Conservation (phyloP, 2,329 filamentous ascomycete species). For the Talaromyces sp. region DNA sequence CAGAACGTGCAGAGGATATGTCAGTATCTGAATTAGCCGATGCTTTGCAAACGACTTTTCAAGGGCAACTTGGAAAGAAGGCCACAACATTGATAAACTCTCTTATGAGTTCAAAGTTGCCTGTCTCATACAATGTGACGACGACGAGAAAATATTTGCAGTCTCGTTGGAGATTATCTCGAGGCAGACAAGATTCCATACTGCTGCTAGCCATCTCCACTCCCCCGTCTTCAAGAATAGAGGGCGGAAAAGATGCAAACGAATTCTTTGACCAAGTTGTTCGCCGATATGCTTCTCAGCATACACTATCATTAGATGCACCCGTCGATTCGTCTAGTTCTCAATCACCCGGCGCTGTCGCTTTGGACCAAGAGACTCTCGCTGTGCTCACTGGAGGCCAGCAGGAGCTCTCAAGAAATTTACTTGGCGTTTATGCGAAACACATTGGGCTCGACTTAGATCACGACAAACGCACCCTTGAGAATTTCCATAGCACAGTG, state of each 20-base stretch:
- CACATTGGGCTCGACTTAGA: constrained; percentile 97
- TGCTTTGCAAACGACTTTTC: constrained; percentile 96
- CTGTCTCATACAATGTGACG: constrained; percentile 98
- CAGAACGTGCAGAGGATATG: constrained; percentile 96
- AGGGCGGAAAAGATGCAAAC: constrained; percentile 84
- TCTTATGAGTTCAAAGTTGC: constrained; percentile 98
- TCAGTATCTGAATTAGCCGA: constrained; percentile 92
- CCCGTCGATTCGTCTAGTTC: neutral
- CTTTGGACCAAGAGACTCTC: neutral
- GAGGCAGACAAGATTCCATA: constrained; percentile 85
- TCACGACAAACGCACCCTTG: constrained; percentile 86
- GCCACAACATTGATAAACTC: constrained; percentile 87
- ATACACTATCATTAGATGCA: neutral
- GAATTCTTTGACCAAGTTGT: constrained; percentile 81
- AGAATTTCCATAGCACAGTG: constrained; percentile 72
- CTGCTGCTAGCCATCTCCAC: constrained; percentile 49
- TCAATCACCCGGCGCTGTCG: neutral
- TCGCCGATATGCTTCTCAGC: constrained; percentile 93
- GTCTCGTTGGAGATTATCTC: constrained; percentile 80
- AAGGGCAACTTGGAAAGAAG: constrained; percentile 95
- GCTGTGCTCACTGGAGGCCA: neutral
- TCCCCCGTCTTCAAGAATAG: constrained; percentile 36
- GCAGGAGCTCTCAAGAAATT: constrained; percentile 89
- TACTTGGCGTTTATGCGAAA: constrained; percentile 87
- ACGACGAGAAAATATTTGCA: constrained; percentile 90